Evolutionary conservation across 2,329 filamentous ascomycete genomes (phyloP), one percentile per base, ranked within the genome.

Genomic region (Zasmidium citrigriseum): DNA sequence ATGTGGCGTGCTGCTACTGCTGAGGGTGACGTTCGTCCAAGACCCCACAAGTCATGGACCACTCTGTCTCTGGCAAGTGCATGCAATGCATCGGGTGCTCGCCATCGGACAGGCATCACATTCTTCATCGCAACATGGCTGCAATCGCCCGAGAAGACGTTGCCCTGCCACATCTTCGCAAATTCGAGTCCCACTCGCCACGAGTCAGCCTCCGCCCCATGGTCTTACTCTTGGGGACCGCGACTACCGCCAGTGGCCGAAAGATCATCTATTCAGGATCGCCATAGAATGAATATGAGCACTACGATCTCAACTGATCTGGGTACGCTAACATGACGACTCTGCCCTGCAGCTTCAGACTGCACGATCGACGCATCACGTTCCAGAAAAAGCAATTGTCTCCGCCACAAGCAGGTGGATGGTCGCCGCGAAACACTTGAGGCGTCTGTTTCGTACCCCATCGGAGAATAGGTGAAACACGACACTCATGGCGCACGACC

Each of bases 401-500:
- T 29, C 45, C 24, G 47, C 54, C 58, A 54, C 46, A 24, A n/a
- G 9, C 34, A 21, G 4, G 18, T 41, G 4, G 34, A 41, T 10
- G 34, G 4, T 22, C 29, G 54, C 57, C 20, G 38, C 51, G 57
- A 55, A 55, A 59, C 57, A 48, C 12, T 44, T 44, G 46, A 21
- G 10, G 27, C 54, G 34, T 24, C 22, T 55, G 54, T 55, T 50
- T 46, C 21, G 46, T 48, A 22, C 29, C 47, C 27, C 25, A 46
- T 54, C 51, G 52, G 55, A 55, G 47, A 47, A 55, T 29, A 57
- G 29, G n/a, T 61, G 59, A 58, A 54, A 61, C 52, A 29, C 38
- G 24, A 38, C 49, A 25, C 4, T 48, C 18, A n/a, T 24, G 23
- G 47, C 24, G 47, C 16, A 22, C n/a, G 54, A 27, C 24, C 34